Conservation (phyloP, 2,329 filamentous ascomycete genomes). For the Fusarium foetens region DNA sequence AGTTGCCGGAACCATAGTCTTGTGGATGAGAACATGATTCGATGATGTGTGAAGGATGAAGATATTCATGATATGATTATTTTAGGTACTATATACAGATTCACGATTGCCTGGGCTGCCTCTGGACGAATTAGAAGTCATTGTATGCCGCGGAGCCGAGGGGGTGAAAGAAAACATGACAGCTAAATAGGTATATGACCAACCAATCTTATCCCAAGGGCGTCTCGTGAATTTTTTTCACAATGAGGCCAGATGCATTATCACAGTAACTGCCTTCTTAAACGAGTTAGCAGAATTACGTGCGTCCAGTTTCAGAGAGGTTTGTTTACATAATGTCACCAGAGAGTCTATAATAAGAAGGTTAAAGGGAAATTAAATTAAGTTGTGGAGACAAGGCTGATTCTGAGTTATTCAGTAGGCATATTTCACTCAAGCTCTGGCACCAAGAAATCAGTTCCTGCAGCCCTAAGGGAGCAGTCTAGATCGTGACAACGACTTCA, state of each 20-base stretch:
- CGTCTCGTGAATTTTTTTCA: background rate
- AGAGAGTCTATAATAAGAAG: conserved; percentile 1
- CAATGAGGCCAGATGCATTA: background rate
- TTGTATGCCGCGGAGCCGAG: background rate
- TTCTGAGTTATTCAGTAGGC: background rate
- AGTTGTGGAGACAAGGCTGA: conserved; percentile 2
- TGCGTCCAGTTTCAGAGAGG: background rate
- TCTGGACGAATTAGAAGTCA: background rate
- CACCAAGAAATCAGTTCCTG: background rate
- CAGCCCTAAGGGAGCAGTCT: background rate
- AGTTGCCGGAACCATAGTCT: conserved; percentile 4
- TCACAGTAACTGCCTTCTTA: background rate
- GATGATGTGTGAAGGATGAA: background rate
- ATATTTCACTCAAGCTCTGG: background rate
- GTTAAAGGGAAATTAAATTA: background rate
- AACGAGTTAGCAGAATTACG: background rate
- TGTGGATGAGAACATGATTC: conserved; percentile 6
- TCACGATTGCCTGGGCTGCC: background rate
- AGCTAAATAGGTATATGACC: background rate
- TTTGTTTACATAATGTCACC: background rate
- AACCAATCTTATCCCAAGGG: background rate
- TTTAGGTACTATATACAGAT: background rate
- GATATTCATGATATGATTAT: background rate
- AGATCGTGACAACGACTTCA: background rate
- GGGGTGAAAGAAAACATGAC: background rate